Evolutionary conservation across 768 basidiomycete species (phyloP), one percentile per base, ranked within the genome.

Genomic region (Calocybe gangraenosa): DNA sequence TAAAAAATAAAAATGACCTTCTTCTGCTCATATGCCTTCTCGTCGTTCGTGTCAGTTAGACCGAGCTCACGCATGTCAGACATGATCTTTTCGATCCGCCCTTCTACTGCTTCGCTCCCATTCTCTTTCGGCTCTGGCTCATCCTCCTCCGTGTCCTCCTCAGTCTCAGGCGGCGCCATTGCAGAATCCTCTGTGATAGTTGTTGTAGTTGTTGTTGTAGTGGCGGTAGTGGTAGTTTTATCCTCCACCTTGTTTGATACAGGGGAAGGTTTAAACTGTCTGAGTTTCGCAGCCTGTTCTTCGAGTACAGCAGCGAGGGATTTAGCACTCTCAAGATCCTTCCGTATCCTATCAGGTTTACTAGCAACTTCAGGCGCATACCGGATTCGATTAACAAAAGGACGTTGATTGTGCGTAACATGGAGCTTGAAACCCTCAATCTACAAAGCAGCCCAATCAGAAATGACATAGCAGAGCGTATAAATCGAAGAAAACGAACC

Each of bases 351-450:
- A 18, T 88, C 86, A 14, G 89, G 84, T 44, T 78, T 77, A 62
- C 82, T 88, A 17, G 91, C 82, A 17, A 87, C 76, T 56, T 91
- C 83, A 18, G 94, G 92, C 3, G 94, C 79, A 56, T 80, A 82
- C 37, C 92, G 84, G 46, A 90, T 68, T 52, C 84, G 76, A 57
- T 85, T 87, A 46, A 81, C 76, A 66, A 87, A 88, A 22, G 90
- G 85, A 51, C 79, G 83, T 38, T 77, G 71, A 58, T 81, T 87
- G 61, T 89, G 90, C 25, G 86, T 80, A 56, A 93, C 86, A 64
- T 95, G 92, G 40, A 96, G 71, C 58, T 92, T 94, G 74, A 97
- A 96, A 45, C 87, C 89, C 61, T 94, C 91, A 59, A 97, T 90
- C 93, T 96, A n/a, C n/a, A n/a, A n/a, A n/a, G n/a, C n/a, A n/a